Conservation (phyloP, 441 rosid species). For the Breynia disticha region DNA sequence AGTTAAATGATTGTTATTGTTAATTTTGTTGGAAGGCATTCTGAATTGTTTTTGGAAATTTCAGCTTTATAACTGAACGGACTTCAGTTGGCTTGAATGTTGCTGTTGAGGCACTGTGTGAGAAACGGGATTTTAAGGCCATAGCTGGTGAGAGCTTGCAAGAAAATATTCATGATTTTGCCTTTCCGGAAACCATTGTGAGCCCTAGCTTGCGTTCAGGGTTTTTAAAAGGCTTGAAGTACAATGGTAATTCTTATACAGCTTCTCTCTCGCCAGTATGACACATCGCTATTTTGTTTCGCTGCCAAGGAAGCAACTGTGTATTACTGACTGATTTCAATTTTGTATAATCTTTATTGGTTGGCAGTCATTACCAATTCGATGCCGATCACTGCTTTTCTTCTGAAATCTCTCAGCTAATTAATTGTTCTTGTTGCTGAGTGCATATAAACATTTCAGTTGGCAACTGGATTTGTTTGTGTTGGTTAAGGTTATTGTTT, state of each 20-base stretch:
- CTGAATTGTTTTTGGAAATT: conserved; percentile 7
- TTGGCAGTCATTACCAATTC: too few relatives aligned
- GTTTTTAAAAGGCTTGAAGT: conserved; percentile 59
- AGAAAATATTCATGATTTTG: conserved; percentile 23
- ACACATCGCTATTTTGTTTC: conserved; percentile 13
- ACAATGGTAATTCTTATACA: conserved; percentile 40
- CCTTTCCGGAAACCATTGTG: conserved; percentile 37
- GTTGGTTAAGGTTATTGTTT: too few relatives aligned
- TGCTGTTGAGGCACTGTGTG: conserved; percentile 34
- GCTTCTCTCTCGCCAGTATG: conserved; percentile 50
- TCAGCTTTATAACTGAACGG: conserved; percentile 65
- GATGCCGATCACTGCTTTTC: too few relatives aligned
- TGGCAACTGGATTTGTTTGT: too few relatives aligned
- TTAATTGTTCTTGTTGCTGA: too few relatives aligned
- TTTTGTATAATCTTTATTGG: too few relatives aligned
- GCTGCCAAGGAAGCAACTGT: neutral
- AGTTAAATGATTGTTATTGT: neutral
- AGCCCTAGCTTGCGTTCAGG: conserved; percentile 47
- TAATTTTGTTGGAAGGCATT: neutral
- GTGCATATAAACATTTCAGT: too few relatives aligned
- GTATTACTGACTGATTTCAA: too few relatives aligned
- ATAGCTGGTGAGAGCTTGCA: conserved; percentile 20
- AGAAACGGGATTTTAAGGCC: conserved; percentile 28
- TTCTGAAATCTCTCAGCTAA: too few relatives aligned
- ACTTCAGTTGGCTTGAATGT: conserved; percentile 63